phyloP scores from a whole-genome alignment of 306 rosid genomes.

The Nissolia schottii region DNA sequence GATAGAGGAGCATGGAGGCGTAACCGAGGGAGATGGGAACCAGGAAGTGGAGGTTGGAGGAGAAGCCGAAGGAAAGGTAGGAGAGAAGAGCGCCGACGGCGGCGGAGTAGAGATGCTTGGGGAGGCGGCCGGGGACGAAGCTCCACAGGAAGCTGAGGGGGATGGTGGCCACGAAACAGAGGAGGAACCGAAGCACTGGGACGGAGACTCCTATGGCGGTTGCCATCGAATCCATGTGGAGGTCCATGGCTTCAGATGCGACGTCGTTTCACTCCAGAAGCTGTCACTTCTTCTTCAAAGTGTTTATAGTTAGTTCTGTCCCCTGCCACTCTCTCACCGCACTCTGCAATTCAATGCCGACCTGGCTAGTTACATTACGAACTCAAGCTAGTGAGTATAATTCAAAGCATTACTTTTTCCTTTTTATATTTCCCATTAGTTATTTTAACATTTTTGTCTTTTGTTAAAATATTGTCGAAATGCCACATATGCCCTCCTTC shows the following conservation, averaged over 20 bases:
- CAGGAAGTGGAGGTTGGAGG: constrained; percentile 80
- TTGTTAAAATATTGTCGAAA: too few relatives aligned
- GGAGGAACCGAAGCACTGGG: constrained; percentile 70
- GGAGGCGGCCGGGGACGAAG: constrained; percentile 42
- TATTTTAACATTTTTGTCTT: too few relatives aligned
- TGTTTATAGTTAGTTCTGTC: background rate
- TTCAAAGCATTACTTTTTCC: too few relatives aligned
- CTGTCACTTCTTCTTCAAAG: background rate
- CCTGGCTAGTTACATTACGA: too few relatives aligned
- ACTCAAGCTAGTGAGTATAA: too few relatives aligned
- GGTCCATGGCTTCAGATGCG: constrained; percentile 22
- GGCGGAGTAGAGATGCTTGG: constrained; percentile 58
- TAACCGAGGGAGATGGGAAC: constrained; percentile 82
- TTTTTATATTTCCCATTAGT: too few relatives aligned
- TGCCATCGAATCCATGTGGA: constrained; percentile 69
- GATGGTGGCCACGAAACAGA: constrained; percentile 65
- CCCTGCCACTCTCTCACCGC: too few relatives aligned
- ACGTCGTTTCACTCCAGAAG: background rate
- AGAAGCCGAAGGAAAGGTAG: constrained; percentile 67
- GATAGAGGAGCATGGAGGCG: constrained; percentile 71
- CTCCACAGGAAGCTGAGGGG: constrained; percentile 65
- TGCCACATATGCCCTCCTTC: too few relatives aligned
- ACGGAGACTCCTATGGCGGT: constrained; percentile 75
- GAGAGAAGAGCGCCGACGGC: constrained; percentile 57
- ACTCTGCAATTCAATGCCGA: too few relatives aligned